Evolutionary conservation across 805 yeast genomes (phyloP).

Genomic region (Cyberlindnera petersonii): DNA sequence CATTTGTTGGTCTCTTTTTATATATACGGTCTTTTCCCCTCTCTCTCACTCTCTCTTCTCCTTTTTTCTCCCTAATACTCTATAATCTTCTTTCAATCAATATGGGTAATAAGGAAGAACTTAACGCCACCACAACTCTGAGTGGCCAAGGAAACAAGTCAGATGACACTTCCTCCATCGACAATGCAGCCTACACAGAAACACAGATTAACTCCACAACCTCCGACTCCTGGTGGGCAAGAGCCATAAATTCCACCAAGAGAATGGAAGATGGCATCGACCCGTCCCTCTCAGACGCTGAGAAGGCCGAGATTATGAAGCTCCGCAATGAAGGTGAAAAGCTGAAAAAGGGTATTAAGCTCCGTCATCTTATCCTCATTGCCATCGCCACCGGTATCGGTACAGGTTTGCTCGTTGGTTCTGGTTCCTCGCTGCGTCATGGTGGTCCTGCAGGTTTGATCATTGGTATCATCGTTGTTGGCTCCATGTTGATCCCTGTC

Average conservation of each 20-base stretch:
- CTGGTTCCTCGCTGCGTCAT: constrained; percentile 51
- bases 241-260: constrained; percentile 32
- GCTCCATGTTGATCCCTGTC: constrained; percentile 56
- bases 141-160: constrained; percentile 17
- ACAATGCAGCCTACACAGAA: constrained; percentile 22
- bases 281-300: constrained; percentile 38
- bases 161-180: constrained; percentile 20
- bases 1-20: background rate
- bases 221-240: constrained; percentile 23
- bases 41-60: background rate
- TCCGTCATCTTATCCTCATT: constrained; percentile 68
- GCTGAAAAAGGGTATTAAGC: constrained; percentile 33
- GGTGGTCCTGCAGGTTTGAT: constrained; percentile 66
- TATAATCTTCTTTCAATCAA: background rate
- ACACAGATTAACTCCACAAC: constrained; percentile 7
- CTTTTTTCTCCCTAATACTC: background rate
- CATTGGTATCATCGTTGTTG: constrained; percentile 57
- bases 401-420: constrained; percentile 70
- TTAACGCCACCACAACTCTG: constrained; percentile 5
- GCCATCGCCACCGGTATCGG: constrained; percentile 76
- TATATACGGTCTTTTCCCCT: background rate
- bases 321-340: constrained; percentile 31
- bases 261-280: constrained; percentile 34
- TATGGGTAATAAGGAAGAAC: constrained; percentile 14
- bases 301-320: constrained; percentile 30